A percentile compares a stretch with the other conserved stretches of the same genome.
These are phyloP conservation scores for Ustilago curta DNA, from an alignment of 1,284 basidiomycete genomes.

Conservation along the genomic window DNA sequence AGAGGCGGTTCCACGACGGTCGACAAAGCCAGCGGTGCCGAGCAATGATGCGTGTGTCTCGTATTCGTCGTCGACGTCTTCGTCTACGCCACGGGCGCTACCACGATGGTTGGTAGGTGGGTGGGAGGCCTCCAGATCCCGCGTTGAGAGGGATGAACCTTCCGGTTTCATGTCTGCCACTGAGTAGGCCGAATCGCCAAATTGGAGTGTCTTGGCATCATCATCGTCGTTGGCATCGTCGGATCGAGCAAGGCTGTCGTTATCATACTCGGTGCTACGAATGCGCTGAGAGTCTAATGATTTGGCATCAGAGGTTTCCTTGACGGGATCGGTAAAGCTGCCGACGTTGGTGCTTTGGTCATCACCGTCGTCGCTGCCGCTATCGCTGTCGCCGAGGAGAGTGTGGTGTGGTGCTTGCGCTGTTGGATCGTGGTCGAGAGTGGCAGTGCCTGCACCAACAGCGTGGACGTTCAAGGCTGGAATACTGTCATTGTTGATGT, in stretches of 20 bases:
- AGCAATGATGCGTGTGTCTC: slow-evolving; percentile 40
- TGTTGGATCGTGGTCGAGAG: slow-evolving; percentile 14
- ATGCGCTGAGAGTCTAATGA: slow-evolving; percentile 16
- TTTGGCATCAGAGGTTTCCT: slow-evolving; percentile 13
- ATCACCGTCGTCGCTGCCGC: slow-evolving; percentile 17
- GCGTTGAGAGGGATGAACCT: not conserved
- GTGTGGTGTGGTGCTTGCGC: slow-evolving; percentile 41
- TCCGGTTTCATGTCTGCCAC: slow-evolving; percentile 13
- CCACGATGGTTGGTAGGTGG: slow-evolving; percentile 8
- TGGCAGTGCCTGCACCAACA: slow-evolving; percentile 5
- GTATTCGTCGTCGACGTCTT: slow-evolving; percentile 40
- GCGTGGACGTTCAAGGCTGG: slow-evolving; percentile 23
- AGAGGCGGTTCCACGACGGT: slow-evolving; percentile 46
- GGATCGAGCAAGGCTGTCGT: slow-evolving; percentile 4
- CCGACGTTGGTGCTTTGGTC: slow-evolving; percentile 37
- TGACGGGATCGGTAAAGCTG: slow-evolving; percentile 25
- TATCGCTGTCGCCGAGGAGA: slow-evolving; percentile 25
- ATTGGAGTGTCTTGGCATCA: slow-evolving; percentile 26
- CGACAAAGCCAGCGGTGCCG: slow-evolving; percentile 40
- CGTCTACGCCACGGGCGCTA: slow-evolving; percentile 1
- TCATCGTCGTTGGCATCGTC: slow-evolving; percentile 19
- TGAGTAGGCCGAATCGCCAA: slow-evolving; percentile 31
- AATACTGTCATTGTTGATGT: slow-evolving; percentile 13
- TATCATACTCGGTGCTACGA: slow-evolving; percentile 19
- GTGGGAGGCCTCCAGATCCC: slow-evolving; percentile 23